Evolutionary conservation across 2,329 filamentous ascomycete species (phyloP).

Genomic region (Hypoxylon rubiginosum): DNA sequence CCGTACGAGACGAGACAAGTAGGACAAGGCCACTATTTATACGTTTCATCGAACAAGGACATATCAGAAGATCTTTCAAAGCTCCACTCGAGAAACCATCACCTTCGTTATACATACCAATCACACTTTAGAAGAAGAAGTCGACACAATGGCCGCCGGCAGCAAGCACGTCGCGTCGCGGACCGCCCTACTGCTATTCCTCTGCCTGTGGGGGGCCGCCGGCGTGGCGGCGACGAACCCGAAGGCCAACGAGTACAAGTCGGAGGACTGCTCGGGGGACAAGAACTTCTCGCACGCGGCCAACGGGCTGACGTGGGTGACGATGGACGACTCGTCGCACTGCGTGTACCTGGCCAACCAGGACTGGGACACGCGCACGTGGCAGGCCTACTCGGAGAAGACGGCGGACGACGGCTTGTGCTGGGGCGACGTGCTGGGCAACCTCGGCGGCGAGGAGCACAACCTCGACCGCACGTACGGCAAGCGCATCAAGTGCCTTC

Average conservation of each 20-base stretch:
- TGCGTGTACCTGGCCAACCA: constrained; percentile 2
- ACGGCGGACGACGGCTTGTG: not conserved
- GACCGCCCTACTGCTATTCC: not conserved
- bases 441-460: constrained; percentile 7
- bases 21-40: too few relatives aligned
- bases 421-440: constrained; percentile 5
- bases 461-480: not conserved
- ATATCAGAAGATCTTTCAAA: not conserved
- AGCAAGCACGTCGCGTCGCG: not conserved
- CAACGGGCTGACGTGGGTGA: not conserved
- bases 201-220: not conserved
- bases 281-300: constrained; percentile 6
- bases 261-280: constrained; percentile 1
- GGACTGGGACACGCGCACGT: not conserved
- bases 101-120: not conserved
- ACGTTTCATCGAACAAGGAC: too few relatives aligned
- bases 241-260: constrained; percentile 11
- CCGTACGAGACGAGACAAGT: too few relatives aligned
- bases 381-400: constrained; percentile 14
- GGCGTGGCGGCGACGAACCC: constrained; percentile 3
- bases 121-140: too few relatives aligned
- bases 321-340: constrained; percentile 8
- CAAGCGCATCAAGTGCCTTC: constrained; percentile 9
- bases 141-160: not conserved
- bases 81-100: not conserved